Percentiles rank a stretch among this genome's conserved stretches.
phyloP scores from a whole-genome alignment of 305 asterid species.

The Stenogyne calaminthoides region DNA sequence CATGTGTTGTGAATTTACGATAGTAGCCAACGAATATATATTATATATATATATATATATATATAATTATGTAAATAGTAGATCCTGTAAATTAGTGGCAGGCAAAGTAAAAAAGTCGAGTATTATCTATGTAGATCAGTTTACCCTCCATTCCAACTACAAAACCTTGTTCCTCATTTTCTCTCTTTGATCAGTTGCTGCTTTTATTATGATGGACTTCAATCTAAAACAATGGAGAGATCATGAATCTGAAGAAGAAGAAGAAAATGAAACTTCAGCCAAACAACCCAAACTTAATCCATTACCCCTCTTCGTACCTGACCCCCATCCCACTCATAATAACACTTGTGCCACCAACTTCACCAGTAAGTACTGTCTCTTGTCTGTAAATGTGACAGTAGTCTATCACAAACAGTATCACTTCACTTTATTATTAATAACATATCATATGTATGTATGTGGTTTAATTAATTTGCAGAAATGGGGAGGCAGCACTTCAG shows the following conservation, averaged over 20 bases:
- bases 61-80: background rate
- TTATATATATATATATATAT: too few relatives aligned
- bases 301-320: slow-evolving; percentile 53
- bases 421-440: background rate
- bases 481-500: slow-evolving; percentile 76
- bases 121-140: background rate
- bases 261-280: slow-evolving; percentile 30
- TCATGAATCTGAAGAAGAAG: slow-evolving; percentile 49
- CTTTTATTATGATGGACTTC: too few relatives aligned
- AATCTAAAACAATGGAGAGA: slow-evolving; percentile 78
- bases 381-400: background rate
- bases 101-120: slow-evolving; percentile 12
- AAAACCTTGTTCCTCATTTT: too few relatives aligned
- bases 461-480: slow-evolving; percentile 34
- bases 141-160: slow-evolving; percentile 5
- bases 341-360: slow-evolving; percentile 40
- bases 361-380: slow-evolving; percentile 41
- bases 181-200: too few relatives aligned
- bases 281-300: slow-evolving; percentile 12
- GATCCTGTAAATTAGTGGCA: background rate
- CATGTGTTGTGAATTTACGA: too few relatives aligned
- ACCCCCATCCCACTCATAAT: slow-evolving; percentile 35
- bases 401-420: background rate
- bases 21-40: too few relatives aligned
- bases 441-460: too few relatives aligned